Conservation (phyloP, 305 asterid species). For the Fraxinus velutina region DNA sequence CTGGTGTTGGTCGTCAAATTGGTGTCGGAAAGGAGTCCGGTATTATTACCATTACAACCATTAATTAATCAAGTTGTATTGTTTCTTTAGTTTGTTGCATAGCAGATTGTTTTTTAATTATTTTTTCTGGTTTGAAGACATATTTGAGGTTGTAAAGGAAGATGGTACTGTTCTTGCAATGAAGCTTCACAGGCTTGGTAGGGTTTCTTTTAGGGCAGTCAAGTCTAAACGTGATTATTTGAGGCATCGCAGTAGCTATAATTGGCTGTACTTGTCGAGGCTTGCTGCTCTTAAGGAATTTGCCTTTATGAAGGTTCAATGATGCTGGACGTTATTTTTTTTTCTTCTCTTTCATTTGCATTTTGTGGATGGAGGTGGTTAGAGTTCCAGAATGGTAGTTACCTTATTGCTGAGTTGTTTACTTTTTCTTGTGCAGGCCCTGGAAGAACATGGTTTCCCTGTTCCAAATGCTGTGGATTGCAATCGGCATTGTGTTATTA, state of each 20-base stretch:
- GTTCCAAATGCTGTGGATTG: slow-evolving; percentile 94
- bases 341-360: not conserved
- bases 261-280: slow-evolving; percentile 89
- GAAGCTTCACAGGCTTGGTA: slow-evolving; percentile 95
- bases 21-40: slow-evolving; percentile 98
- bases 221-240: slow-evolving; percentile 93
- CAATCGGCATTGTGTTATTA: slow-evolving; percentile 84
- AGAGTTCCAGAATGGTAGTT: not conserved
- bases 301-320: slow-evolving; percentile 86
- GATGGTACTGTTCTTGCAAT: slow-evolving; percentile 89
- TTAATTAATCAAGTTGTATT: slow-evolving; percentile 6
- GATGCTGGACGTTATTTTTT: slow-evolving; percentile 8
- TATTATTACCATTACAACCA: slow-evolving; percentile 21
- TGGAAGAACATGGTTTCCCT: slow-evolving; percentile 83
- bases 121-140: slow-evolving; percentile 45
- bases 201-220: slow-evolving; percentile 90
- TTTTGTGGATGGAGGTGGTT: not conserved
- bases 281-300: slow-evolving; percentile 95
- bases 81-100: slow-evolving; percentile 5
- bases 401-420: not conserved
- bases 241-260: slow-evolving; percentile 87
- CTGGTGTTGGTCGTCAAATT: slow-evolving; percentile 87
- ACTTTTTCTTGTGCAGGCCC: slow-evolving; percentile 54
- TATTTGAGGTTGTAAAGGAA: slow-evolving; percentile 91
- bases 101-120: not conserved